These are phyloP conservation scores for Aspergillus japonicus DNA, from an alignment of 2,329 filamentous ascomycete genomes.

Conservation along the genomic window DNA sequence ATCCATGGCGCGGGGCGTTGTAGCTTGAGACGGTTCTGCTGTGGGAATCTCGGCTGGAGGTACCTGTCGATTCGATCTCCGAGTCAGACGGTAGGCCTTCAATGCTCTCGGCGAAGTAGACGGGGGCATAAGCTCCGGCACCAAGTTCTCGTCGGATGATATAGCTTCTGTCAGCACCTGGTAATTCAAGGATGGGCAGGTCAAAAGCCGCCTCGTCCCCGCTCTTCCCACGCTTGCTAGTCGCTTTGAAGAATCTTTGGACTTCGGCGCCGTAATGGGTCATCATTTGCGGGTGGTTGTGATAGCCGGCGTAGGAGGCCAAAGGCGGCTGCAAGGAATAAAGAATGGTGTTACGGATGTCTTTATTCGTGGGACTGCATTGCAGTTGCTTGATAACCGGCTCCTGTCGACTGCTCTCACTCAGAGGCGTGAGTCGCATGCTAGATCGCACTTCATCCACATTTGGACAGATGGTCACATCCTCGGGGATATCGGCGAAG, in stretches of 20 bases:
- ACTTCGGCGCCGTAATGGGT: constrained; percentile 73
- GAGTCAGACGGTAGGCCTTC: constrained; percentile 45
- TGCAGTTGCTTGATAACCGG: constrained; percentile 78
- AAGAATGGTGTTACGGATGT: constrained; percentile 71
- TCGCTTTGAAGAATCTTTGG: constrained; percentile 72
- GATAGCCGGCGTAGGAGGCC: constrained; percentile 73
- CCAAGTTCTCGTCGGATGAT: constrained; percentile 82
- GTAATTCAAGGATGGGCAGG: constrained; percentile 67
- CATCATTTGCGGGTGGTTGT: constrained; percentile 64
- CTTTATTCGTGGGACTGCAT: constrained; percentile 86
- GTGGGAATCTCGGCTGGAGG: constrained; percentile 53
- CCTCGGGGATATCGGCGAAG: constrained; percentile 33
- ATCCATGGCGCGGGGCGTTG: constrained; percentile 48
- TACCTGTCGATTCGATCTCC: constrained; percentile 37
- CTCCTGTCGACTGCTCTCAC: constrained; percentile 37
- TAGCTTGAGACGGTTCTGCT: constrained; percentile 27
- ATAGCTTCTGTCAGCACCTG: constrained; percentile 66
- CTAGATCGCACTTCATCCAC: constrained; percentile 37
- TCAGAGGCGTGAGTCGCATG: constrained; percentile 20
- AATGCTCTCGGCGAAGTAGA: constrained; percentile 82
- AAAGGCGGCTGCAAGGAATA: constrained; percentile 71
- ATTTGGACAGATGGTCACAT: constrained; percentile 38
- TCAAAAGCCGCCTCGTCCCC: constrained; percentile 60
- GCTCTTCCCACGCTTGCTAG: constrained; percentile 51
- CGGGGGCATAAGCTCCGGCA: constrained; percentile 89